Conservation (phyloP, 306 rosid species). For the Quercus agrifolia region DNA sequence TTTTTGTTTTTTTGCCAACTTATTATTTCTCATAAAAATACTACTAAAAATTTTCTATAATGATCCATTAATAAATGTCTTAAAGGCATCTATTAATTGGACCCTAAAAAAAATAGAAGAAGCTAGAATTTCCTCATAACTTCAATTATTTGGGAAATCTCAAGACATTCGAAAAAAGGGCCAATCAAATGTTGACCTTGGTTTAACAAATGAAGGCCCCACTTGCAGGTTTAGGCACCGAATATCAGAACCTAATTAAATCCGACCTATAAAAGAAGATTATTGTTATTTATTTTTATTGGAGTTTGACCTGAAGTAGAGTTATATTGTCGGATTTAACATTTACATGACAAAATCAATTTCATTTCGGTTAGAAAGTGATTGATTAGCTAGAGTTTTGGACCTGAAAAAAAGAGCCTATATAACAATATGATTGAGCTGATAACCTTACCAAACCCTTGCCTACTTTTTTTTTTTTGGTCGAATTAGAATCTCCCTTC, state of each 20-base stretch:
- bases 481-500: not conserved
- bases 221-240: slow-evolving; percentile 9
- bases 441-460: not conserved
- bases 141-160: not conserved
- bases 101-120: too few species aligned
- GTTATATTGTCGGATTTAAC: not conserved
- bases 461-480: not conserved
- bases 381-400: not conserved
- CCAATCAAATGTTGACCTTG: slow-evolving; percentile 22
- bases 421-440: not conserved
- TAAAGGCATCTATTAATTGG: too few species aligned
- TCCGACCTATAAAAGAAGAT: not conserved
- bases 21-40: too few species aligned
- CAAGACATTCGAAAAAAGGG: slow-evolving; percentile 1
- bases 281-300: not conserved
- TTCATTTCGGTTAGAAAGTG: not conserved
- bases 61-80: too few species aligned
- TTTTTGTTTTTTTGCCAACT: too few species aligned
- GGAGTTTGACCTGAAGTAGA: not conserved
- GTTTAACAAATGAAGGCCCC: slow-evolving; percentile 2
- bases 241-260: not conserved
- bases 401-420: not conserved
- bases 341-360: not conserved
- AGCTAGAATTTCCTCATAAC: not conserved
- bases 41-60: too few species aligned